Evolutionary conservation across 2,329 filamentous ascomycete genomes (phyloP).

Genomic region (Podosphaera leucotricha): DNA sequence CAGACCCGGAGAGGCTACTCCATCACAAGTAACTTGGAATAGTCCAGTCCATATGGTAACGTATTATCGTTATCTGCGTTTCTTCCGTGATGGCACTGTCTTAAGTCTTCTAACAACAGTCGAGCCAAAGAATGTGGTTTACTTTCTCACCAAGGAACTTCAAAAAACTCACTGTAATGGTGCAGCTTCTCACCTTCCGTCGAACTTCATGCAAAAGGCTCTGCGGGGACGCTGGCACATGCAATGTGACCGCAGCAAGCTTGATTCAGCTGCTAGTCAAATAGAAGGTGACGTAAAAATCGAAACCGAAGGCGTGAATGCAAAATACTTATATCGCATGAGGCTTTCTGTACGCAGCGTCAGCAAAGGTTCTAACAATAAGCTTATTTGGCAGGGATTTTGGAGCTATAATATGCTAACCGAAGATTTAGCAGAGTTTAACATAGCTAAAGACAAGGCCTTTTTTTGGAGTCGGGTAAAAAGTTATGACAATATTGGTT

Average conservation of each 20-base stretch:
- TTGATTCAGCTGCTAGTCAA: slow-evolving; percentile 17
- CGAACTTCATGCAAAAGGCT: slow-evolving; percentile 42
- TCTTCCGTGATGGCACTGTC: slow-evolving; percentile 71
- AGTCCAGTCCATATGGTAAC: slow-evolving; percentile 85
- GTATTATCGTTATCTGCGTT: slow-evolving; percentile 90
- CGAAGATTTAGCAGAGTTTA: slow-evolving; percentile 75
- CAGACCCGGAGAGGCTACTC: slow-evolving; percentile 51
- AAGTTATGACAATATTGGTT: slow-evolving; percentile 24
- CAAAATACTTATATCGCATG: slow-evolving; percentile 69
- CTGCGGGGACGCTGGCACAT: slow-evolving; percentile 42
- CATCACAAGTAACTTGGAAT: slow-evolving; percentile 49
- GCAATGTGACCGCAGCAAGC: slow-evolving; percentile 14
- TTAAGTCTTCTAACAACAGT: slow-evolving; percentile 60
- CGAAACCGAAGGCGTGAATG: slow-evolving; percentile 62
- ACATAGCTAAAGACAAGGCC: slow-evolving; percentile 35
- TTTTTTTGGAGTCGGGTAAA: slow-evolving; percentile 44
- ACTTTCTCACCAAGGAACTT: slow-evolving; percentile 52
- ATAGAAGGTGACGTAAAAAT: slow-evolving; percentile 48
- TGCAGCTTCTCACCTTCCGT: slow-evolving; percentile 18
- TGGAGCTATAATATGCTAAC: slow-evolving; percentile 79
- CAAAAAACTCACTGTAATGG: slow-evolving; percentile 19
- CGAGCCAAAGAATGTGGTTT: slow-evolving; percentile 72
- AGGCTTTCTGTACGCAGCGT: slow-evolving; percentile 47
- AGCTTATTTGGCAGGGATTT: slow-evolving; percentile 69
- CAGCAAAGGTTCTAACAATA: slow-evolving; percentile 53